Evolutionary conservation across 164 flowering plant species (phyloP).

Genomic region (Berberis thunbergii): DNA sequence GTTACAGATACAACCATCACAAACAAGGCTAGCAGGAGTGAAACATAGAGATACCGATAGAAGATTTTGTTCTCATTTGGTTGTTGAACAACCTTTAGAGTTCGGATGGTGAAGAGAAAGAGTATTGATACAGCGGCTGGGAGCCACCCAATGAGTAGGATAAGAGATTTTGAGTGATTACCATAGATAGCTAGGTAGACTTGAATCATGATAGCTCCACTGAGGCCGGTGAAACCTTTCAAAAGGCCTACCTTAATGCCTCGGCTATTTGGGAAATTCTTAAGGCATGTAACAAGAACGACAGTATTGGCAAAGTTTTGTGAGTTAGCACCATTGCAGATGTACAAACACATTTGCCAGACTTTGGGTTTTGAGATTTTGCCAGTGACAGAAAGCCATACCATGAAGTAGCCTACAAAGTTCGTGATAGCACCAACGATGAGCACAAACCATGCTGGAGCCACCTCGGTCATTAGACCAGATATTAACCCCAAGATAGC

Average conservation of each 20-base stretch:
- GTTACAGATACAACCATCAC: slow-evolving; percentile 35
- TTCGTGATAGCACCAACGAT: slow-evolving; percentile 44
- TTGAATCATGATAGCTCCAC: slow-evolving; percentile 57
- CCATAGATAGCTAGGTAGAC: slow-evolving; percentile 52
- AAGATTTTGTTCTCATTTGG: slow-evolving; percentile 32
- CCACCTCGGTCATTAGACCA: slow-evolving; percentile 47
- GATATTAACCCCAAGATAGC: slow-evolving; percentile 43
- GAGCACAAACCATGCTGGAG: slow-evolving; percentile 51
- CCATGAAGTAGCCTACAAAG: slow-evolving; percentile 49
- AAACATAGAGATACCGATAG: slow-evolving; percentile 39
- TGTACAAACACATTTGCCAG: slow-evolving; percentile 51
- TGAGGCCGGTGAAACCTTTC: slow-evolving; percentile 52
- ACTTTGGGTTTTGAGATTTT: slow-evolving; percentile 31
- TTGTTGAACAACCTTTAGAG: slow-evolving; percentile 15
- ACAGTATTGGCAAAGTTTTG: too few species aligned
- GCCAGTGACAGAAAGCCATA: slow-evolving; percentile 49
- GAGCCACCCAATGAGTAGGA: slow-evolving; percentile 51
- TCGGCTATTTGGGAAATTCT: slow-evolving; percentile 54
- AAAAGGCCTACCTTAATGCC: slow-evolving; percentile 48
- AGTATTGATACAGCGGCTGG: slow-evolving; percentile 41
- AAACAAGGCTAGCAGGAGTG: slow-evolving; percentile 39
- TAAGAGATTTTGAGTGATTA: slow-evolving; percentile 32
- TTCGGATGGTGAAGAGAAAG: slow-evolving; percentile 37
- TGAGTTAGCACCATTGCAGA: too few species aligned
- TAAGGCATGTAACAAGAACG: slow-evolving; percentile 13